Evolutionary conservation across 805 yeast genomes (phyloP), one percentile per base, ranked within the genome.

Genomic region (Starmerella vaccinii): DNA sequence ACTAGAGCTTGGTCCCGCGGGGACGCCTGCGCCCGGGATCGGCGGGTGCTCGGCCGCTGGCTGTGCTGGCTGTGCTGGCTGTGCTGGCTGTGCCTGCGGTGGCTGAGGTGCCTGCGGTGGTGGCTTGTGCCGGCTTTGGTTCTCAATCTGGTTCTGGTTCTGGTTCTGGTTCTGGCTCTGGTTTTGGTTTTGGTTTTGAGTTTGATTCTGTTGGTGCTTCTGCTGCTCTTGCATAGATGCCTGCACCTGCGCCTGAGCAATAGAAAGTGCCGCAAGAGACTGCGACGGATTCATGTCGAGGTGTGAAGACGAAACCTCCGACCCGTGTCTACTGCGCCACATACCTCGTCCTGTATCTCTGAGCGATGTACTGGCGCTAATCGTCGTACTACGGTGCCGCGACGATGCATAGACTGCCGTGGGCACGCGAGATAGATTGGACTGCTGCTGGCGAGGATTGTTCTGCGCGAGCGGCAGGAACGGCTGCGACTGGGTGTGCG

Each of bases 361-460:
- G 16, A 41, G 33, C 45, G 45, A 41, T 9, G 35, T 27, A 18
- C 35, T 41, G 3, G 49, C 49, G 18, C 53, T 39, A 19, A 50
- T 16, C 5, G 53, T 51, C 9, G 51, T 51, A 49, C 54, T 51
- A 16, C 54, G 48, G 33, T 41, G 37, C 13, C 54, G 39, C 15
- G 46, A 15, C 10, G 39, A 23, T 19, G 51, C 12, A 3, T 22
- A 39, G 12, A 42, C 16, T 2, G 54, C 51, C 4, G 53, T 24
- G 1, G 47, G 53, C 5, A 24, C 35, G 9, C 45, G 49, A 12
- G 41, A 16, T 10, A 43, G 46, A 7, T 27, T 18, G 5, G 34
- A 13, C 23, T 4, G 15, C 23, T 4, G 15, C 7, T 26, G 45
- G n/a, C 45, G 45, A 33, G 26, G 45, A 15, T 15, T 13, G 33